Evolutionary conservation across 176 grass and related monocot genomes (phyloP).

Genomic region (Zoysia pacifica): DNA sequence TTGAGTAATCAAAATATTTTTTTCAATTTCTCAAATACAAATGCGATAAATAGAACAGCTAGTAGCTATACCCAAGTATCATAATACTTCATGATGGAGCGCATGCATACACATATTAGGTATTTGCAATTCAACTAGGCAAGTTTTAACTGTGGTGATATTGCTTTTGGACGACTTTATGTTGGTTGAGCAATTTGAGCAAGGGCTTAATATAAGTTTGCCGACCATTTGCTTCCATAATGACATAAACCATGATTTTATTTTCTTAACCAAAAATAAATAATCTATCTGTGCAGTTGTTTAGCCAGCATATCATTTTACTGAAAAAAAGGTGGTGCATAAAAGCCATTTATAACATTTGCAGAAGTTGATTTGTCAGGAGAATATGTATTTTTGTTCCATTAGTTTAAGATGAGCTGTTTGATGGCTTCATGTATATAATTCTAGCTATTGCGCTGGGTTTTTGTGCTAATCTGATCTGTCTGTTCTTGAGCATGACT

Average conservation of each 20-base stretch:
- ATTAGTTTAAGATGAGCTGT: conserved; percentile 49
- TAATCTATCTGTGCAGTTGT: neutral
- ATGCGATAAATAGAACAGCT: neutral
- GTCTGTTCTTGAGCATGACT: conserved; percentile 11
- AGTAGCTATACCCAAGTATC: neutral
- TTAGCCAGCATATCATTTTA: neutral
- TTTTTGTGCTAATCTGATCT: conserved; percentile 46
- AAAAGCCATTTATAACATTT: neutral
- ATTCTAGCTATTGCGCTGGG: conserved; percentile 48
- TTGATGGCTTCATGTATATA: conserved; percentile 49
- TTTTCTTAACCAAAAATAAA: neutral
- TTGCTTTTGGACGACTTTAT: conserved; percentile 16
- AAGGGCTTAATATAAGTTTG: conserved; percentile 21
- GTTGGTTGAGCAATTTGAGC: conserved; percentile 22
- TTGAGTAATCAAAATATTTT: conserved; percentile 17
- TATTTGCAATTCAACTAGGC: neutral
- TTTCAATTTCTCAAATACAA: neutral
- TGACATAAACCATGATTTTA: neutral
- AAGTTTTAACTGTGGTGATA: neutral
- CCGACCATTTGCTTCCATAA: neutral
- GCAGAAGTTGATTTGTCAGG: conserved; percentile 2
- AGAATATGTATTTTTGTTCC: conserved; percentile 31
- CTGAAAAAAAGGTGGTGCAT: neutral
- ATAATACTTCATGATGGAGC: neutral
- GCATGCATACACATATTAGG: neutral